phyloP scores from a whole-genome alignment of 805 yeast genomes.

The Priceomyces fermenticarens region DNA sequence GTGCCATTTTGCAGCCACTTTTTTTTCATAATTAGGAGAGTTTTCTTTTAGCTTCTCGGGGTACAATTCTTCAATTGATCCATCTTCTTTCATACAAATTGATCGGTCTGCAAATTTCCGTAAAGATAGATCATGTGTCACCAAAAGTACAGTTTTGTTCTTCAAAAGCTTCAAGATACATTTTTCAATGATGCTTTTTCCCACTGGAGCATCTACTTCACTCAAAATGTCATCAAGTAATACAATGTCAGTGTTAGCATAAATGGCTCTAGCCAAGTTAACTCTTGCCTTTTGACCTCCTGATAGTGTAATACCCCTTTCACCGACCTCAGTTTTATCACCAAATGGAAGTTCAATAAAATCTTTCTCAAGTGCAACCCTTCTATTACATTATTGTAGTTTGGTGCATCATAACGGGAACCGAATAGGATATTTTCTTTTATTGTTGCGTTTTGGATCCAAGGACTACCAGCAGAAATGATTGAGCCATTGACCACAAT shows the following conservation, averaged over 20 bases:
- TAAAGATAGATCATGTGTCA: conserved; percentile 42
- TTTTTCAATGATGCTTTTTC: conserved; percentile 35
- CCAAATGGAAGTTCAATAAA: conserved; percentile 30
- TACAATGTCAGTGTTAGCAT: conserved; percentile 29
- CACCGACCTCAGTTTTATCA: conserved; percentile 43
- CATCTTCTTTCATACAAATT: conserved; percentile 39
- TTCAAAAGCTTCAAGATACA: conserved; percentile 33
- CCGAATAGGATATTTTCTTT: conserved; percentile 41
- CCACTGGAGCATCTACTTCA: conserved; percentile 44
- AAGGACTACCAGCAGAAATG: conserved; percentile 35
- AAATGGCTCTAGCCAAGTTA: conserved; percentile 42
- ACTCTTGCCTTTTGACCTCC: conserved; percentile 47
- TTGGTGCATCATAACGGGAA: conserved; percentile 22
- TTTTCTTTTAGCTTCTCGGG: conserved; percentile 25
- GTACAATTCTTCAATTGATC: conserved; percentile 38
- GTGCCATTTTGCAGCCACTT: no score
- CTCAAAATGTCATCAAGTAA: conserved; percentile 43
- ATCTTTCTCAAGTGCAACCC: conserved; percentile 43
- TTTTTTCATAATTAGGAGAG: conserved; percentile 47
- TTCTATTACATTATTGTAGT: conserved; percentile 25
- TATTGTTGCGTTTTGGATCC: conserved; percentile 44
- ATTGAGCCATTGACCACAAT: conserved; percentile 25
- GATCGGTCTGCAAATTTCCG: conserved; percentile 37
- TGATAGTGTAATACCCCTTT: conserved; percentile 42
- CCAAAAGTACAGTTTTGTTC: conserved; percentile 35